Evolutionary conservation across 805 yeast species (phyloP).

Genomic region (Zygoascus ofunaensis): DNA sequence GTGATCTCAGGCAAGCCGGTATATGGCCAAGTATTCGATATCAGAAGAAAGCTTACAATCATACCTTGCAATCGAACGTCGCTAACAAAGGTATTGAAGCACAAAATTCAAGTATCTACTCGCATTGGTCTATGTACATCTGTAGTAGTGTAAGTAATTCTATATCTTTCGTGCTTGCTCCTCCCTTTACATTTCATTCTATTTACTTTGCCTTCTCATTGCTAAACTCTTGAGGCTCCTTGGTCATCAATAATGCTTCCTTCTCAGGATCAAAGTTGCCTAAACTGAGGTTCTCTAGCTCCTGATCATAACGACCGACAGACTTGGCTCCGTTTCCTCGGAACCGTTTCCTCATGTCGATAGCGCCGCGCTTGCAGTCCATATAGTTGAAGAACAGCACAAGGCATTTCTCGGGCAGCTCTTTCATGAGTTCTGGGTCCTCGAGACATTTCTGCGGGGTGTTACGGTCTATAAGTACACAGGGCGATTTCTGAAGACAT

Average conservation of each 20-base stretch:
- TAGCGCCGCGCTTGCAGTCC: slow-evolving; percentile 53
- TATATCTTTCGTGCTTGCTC: too few relatives aligned
- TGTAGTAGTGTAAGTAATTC: too few relatives aligned
- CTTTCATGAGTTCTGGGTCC: slow-evolving; percentile 63
- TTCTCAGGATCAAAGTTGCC: slow-evolving; percentile 79
- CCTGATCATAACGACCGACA: slow-evolving; percentile 86
- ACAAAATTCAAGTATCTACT: too few relatives aligned
- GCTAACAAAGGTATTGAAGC: too few relatives aligned
- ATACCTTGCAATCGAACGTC: too few relatives aligned
- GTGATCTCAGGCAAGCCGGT: too few relatives aligned
- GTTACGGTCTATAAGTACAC: slow-evolving; percentile 83
- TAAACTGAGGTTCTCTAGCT: slow-evolving; percentile 62
- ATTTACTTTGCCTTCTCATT: neutral
- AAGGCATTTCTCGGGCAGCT: slow-evolving; percentile 79
- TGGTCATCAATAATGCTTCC: slow-evolving; percentile 62
- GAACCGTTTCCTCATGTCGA: slow-evolving; percentile 54
- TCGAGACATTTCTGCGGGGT: slow-evolving; percentile 83
- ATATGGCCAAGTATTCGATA: too few relatives aligned
- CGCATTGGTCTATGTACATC: too few relatives aligned
- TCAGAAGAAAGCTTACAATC: too few relatives aligned
- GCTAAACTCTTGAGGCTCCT: slow-evolving; percentile 2
- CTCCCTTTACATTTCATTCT: neutral
- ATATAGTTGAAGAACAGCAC: slow-evolving; percentile 78
- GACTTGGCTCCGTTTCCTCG: slow-evolving; percentile 90
- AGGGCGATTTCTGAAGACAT: slow-evolving; percentile 91